A percentile compares a stretch with the other conserved stretches of the same genome.
Conservation (phyloP, 139 green algal species). For the Chlamydomonas incerta region DNA sequence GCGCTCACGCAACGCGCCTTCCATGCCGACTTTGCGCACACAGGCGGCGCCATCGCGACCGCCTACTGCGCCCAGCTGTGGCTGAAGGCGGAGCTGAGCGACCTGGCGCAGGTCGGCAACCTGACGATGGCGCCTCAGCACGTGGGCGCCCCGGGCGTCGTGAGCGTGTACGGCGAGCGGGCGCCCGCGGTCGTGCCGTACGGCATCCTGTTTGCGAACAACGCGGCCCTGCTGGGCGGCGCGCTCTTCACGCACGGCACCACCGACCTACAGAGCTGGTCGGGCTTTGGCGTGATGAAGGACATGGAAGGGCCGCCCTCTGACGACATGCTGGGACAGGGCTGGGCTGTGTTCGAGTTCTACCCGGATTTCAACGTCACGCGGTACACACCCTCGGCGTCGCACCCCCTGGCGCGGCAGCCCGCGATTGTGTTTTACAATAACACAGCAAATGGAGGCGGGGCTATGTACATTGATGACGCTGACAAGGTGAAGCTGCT, state of each 20-base stretch:
- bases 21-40: too few relatives aligned
- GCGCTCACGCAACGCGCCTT: too few relatives aligned
- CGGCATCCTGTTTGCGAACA: not conserved
- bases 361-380: too few relatives aligned
- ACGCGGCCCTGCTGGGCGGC: not conserved
- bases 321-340: too few relatives aligned
- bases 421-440: not conserved
- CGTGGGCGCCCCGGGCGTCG: not conserved
- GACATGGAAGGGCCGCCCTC: too few relatives aligned
- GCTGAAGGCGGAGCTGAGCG: not conserved
- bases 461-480: not conserved
- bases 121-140: not conserved
- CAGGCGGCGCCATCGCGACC: not conserved
- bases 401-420: too few relatives aligned
- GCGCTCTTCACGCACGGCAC: not conserved
- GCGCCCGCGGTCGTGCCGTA: not conserved
- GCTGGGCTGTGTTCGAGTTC: too few relatives aligned
- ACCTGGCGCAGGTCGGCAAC: not conserved
- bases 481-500: not conserved
- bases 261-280: too few relatives aligned
- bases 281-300: too few relatives aligned
- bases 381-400: too few relatives aligned
- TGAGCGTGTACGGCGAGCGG: too few relatives aligned
- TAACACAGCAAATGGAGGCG: not conserved
- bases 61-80: not conserved